phyloP scores from a whole-genome alignment of 2,329 filamentous ascomycete genomes.

The Penicillium capsulatum region DNA sequence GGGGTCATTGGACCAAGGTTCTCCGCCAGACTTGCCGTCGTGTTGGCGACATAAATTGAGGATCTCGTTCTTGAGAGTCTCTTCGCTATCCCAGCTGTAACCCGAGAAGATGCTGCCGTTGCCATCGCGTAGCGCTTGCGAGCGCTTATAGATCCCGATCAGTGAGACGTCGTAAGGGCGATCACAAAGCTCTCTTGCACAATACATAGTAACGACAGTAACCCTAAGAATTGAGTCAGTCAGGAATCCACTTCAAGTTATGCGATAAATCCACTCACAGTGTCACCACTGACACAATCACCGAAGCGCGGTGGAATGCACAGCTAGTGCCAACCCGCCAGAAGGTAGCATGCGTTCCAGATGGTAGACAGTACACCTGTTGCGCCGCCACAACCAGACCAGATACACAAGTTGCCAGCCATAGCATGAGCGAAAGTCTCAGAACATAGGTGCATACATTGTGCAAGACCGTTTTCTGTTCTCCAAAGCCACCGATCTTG shows the following conservation, averaged over 20 bases:
- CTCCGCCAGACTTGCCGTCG: slow-evolving; percentile 27
- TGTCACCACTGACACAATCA: slow-evolving; percentile 33
- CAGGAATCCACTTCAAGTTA: too few relatives aligned
- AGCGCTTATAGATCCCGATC: slow-evolving; percentile 33
- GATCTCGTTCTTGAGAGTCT: slow-evolving; percentile 36
- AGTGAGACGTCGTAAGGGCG: slow-evolving; percentile 38
- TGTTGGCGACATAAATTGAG: slow-evolving; percentile 36
- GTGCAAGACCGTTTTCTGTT: slow-evolving; percentile 31
- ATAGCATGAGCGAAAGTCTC: slow-evolving; percentile 34
- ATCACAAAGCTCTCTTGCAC: slow-evolving; percentile 36
- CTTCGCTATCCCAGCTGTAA: slow-evolving; percentile 36
- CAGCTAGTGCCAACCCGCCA: slow-evolving; percentile 39
- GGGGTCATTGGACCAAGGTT: slow-evolving; percentile 22
- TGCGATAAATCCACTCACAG: too few relatives aligned
- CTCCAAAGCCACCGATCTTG: slow-evolving; percentile 27
- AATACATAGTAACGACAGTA: slow-evolving; percentile 36
- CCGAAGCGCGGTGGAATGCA: slow-evolving; percentile 32
- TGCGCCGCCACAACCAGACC: slow-evolving; percentile 37
- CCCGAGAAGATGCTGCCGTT: slow-evolving; percentile 32
- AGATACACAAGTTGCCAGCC: slow-evolving; percentile 37
- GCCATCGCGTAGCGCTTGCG: slow-evolving; percentile 19
- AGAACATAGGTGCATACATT: slow-evolving; percentile 35
- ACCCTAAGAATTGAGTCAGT: slow-evolving; percentile 21
- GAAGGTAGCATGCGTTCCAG: slow-evolving; percentile 22
- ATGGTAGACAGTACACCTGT: slow-evolving; percentile 32